Conservation (phyloP, 805 yeast species). For the Saccharomycopsis sp. region DNA sequence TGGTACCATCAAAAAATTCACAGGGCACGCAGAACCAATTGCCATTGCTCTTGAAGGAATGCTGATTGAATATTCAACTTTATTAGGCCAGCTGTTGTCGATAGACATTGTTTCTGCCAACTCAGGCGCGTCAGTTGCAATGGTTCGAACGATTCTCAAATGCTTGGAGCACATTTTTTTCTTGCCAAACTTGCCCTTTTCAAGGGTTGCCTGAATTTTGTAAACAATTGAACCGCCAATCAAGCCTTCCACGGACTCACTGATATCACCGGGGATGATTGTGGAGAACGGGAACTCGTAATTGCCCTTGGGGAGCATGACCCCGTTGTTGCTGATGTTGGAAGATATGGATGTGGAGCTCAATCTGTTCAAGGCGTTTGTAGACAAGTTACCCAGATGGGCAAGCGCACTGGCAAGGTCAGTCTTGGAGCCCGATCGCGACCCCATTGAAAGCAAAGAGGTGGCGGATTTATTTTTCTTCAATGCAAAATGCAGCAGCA, state of each 20-base stretch:
- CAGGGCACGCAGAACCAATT: constrained; percentile 69
- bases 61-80: constrained; percentile 81
- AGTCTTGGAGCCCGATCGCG: neutral
- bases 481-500: neutral
- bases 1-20: constrained; percentile 68
- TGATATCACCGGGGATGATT: constrained; percentile 71
- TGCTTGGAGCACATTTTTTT: constrained; percentile 60
- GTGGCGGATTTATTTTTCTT: neutral
- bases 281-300: constrained; percentile 87
- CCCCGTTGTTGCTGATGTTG: neutral
- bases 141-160: constrained; percentile 73
- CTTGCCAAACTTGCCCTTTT: constrained; percentile 68
- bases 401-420: constrained; percentile 2
- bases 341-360: neutral
- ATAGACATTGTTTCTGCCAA: constrained; percentile 86
- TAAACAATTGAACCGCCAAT: constrained; percentile 70
- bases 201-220: constrained; percentile 69
- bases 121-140: constrained; percentile 81
- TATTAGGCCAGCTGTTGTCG: constrained; percentile 91
- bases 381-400: neutral
- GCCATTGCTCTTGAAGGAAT: constrained; percentile 86
- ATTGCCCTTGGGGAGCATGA: constrained; percentile 58
- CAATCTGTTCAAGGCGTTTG: neutral
- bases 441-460: neutral
- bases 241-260: constrained; percentile 86